A percentile compares a stretch with the other conserved stretches of the same genome.
phyloP scores from a whole-genome alignment of 208 protist genomes.

The Herpetomonas tarakana region DNA sequence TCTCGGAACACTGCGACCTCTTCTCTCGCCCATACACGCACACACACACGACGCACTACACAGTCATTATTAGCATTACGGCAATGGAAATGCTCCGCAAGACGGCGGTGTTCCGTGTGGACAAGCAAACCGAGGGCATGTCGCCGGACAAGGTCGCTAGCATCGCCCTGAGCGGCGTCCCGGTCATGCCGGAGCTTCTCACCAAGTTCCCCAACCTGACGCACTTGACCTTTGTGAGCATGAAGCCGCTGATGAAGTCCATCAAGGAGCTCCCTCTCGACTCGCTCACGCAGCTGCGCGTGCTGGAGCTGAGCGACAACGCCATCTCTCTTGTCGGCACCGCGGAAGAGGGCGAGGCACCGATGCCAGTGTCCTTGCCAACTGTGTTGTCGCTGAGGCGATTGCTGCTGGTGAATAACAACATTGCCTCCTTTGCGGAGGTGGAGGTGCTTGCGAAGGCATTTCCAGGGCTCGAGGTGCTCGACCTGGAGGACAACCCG shows the following conservation, averaged over 20 bases:
- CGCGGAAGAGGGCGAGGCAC: not conserved
- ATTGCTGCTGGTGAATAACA: constrained; percentile 74
- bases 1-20: no score
- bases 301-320: constrained; percentile 87
- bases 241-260: constrained; percentile 49
- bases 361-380: constrained; percentile 21
- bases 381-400: constrained; percentile 26
- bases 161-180: constrained; percentile 66
- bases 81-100: constrained; percentile 81
- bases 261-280: constrained; percentile 32
- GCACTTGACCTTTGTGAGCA: constrained; percentile 55
- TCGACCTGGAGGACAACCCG: constrained; percentile 62
- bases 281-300: constrained; percentile 30
- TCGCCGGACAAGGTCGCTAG: constrained; percentile 40
- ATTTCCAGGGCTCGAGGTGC: constrained; percentile 60
- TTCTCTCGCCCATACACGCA: no score
- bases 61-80: no score
- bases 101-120: constrained; percentile 61
- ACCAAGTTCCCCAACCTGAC: constrained; percentile 42
- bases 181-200: constrained; percentile 43
- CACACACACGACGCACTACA: no score
- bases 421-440: constrained; percentile 41
- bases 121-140: constrained; percentile 60
- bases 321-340: constrained; percentile 32
- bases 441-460: constrained; percentile 40